Base-by-base conservation (phyloP, 352 stramenopile species). In the Pythium brachiatum region DNA sequence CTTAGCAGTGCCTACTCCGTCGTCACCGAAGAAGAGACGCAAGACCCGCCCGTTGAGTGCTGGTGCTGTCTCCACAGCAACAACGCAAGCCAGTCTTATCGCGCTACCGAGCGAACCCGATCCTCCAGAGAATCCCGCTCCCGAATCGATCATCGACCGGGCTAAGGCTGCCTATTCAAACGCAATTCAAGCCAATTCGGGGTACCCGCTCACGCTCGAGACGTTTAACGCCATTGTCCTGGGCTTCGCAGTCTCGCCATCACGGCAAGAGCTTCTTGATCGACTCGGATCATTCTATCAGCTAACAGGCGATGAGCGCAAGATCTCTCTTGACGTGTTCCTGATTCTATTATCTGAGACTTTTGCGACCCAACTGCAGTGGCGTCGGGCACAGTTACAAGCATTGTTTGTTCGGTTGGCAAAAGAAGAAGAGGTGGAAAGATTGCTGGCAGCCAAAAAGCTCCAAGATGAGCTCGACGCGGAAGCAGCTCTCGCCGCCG, bases 271-370 rank as follows among this genome's bases (percentile, higher is more conserved):
- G 39, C 57, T 90, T 0, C 29, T 41, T 1, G 53, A 56, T 4
- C 72, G 66, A 3, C 51, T 87, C 1, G 78, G 76, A 2, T 43
- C 69, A 2, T 87, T 88, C 53, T 90, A 86, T 48, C 73, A 66
- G 18, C 57, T 75, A 32, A 86, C 69, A 15, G 77, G 76, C 3
- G 77, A 88, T n/a, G 78, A 90, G 39, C 69, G 65, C 7, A 86
- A 88, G 41, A 51, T 90, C 18, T 57, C 77, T 2, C 38, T 72
- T 11, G 76, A 84, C 18, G 60, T 90, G 3, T 84, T 83, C 26
- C 65, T 87, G 5, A 64, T 72, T 4, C 55, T 90, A 0, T 34
- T 81, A 0, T 64, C 83, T 38, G 79, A 86, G 39, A 61, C 68
- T 46, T 90, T 80, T 59, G 58, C 60, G 3, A 66, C 71, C 18